Evolutionary conservation across 1,139 yeast genomes (phyloP), one percentile per base, ranked within the genome.

Genomic region (Scheffersomyces cryptocercus): DNA sequence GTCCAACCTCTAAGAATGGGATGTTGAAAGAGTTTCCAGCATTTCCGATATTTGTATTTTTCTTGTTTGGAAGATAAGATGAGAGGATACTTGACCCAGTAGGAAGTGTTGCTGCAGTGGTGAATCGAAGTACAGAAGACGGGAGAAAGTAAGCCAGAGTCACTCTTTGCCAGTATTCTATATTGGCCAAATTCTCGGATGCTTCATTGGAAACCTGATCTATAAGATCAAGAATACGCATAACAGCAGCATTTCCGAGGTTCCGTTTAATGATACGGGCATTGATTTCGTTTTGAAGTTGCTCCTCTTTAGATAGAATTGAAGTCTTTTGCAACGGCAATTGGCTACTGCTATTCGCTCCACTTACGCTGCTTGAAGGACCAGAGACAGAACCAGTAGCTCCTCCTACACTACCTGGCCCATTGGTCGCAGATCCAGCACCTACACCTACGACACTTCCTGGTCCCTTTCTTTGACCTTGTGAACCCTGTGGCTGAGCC

Each of bases 201-300:
- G 63, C 54, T 45, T 73, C 78, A 41, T 57, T 61, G n/a, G 66
- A 58, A 3, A 70, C 56, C 44, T 65, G 71, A 36, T 71, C 77
- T 14, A 71, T 55, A 16, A 71, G 56, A 44, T 70, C 75, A 36
- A 70, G 59, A 8, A 73, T 56, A 31, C 77, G 57, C 52, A 74
- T 60, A 29, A 67, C 70, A 11, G 70, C 77, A n/a, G 78, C 74
- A 57, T 73, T 73, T 3, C 78, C 79, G 39, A 72, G 46, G 47
- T 72, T 73, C 26, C 77, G 55, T 46, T 70, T 70, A 47, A 69
- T 61, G 12, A 72, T 61, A 39, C 71, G 62, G 5, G 71, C 59
- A 45, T 70, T 70, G 8, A 68, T 43, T 40, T 70, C 75, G 43
- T 61, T 67, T 44, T 67, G 73, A 31, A 56, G 44, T 39, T 58